These are phyloP conservation scores for Ogataea sp. DNA, from an alignment of 805 yeast genomes.

Conservation along the genomic window DNA sequence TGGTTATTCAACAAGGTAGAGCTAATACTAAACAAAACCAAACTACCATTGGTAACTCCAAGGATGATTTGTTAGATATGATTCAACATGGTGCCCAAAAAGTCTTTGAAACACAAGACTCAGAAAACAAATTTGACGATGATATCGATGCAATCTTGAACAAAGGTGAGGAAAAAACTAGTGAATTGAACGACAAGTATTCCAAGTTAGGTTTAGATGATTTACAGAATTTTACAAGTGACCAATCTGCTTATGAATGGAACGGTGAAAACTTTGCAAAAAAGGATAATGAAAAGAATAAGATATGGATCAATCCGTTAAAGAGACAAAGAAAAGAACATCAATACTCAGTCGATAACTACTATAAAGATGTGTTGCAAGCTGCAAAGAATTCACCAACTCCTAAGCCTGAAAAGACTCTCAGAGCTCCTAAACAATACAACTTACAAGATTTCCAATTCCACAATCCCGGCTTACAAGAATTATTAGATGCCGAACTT, in stretches of 20 bases:
- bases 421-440: constrained; percentile 57
- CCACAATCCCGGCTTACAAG: constrained; percentile 46
- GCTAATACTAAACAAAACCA: constrained; percentile 33
- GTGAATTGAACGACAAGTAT: constrained; percentile 70
- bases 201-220: constrained; percentile 88
- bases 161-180: constrained; percentile 78
- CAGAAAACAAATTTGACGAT: constrained; percentile 30
- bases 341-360: constrained; percentile 68
- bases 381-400: constrained; percentile 31
- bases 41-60: constrained; percentile 43
- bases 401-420: constrained; percentile 24
- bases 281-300: constrained; percentile 31
- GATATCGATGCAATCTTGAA: constrained; percentile 81
- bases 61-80: constrained; percentile 88
- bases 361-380: constrained; percentile 60
- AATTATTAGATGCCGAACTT: constrained; percentile 55
- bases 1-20: constrained; percentile 92
- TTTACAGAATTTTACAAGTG: constrained; percentile 82
- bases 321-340: constrained; percentile 74
- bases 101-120: constrained; percentile 51
- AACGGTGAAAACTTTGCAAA: constrained; percentile 82
- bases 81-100: constrained; percentile 94
- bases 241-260: constrained; percentile 88
- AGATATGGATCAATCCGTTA: constrained; percentile 67
- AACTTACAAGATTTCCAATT: constrained; percentile 70